Percentiles rank a stretch among this genome's conserved stretches.
Conservation (phyloP, 1,284 basidiomycete species). For the Moesziomyces aphidis region DNA sequence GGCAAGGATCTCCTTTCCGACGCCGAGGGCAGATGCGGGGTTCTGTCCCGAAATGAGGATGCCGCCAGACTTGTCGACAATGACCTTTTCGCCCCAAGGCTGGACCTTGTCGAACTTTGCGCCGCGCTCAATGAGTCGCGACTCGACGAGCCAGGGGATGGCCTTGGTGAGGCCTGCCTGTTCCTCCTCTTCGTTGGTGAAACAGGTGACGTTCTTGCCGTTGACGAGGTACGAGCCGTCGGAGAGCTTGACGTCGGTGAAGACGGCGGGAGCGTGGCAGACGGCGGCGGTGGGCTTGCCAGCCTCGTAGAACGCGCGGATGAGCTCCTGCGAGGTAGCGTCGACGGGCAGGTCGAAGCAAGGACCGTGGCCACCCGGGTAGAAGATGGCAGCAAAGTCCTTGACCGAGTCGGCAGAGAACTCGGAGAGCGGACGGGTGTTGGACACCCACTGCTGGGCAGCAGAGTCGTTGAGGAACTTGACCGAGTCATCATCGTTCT, state of each 20-base stretch:
- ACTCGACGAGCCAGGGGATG: slow-evolving; percentile 79
- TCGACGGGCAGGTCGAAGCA: slow-evolving; percentile 59
- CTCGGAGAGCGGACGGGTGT: slow-evolving; percentile 75
- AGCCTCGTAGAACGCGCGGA: slow-evolving; percentile 54
- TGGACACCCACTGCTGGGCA: slow-evolving; percentile 72
- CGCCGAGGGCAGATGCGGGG: slow-evolving; percentile 42
- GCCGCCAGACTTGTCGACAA: slow-evolving; percentile 63
- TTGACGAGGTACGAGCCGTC: slow-evolving; percentile 69
- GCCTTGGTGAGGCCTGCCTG: slow-evolving; percentile 68
- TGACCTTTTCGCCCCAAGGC: slow-evolving; percentile 73
- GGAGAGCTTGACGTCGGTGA: slow-evolving; percentile 57
- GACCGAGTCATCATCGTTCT: slow-evolving; percentile 73
- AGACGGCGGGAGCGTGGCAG: slow-evolving; percentile 59
- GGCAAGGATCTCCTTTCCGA: slow-evolving; percentile 46
- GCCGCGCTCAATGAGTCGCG: slow-evolving; percentile 75
- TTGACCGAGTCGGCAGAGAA: slow-evolving; percentile 71
- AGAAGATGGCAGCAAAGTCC: slow-evolving; percentile 80
- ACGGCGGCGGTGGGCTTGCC: slow-evolving; percentile 56
- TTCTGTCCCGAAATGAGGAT: slow-evolving; percentile 70
- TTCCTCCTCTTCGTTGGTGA: slow-evolving; percentile 80
- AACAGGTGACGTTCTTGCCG: slow-evolving; percentile 75
- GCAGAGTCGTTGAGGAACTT: slow-evolving; percentile 76
- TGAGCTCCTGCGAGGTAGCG: slow-evolving; percentile 45
- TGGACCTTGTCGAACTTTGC: slow-evolving; percentile 73
- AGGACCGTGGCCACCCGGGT: slow-evolving; percentile 75